Evolutionary conservation across 306 rosid species (phyloP).

Genomic region (Aeschynomene evenia): DNA sequence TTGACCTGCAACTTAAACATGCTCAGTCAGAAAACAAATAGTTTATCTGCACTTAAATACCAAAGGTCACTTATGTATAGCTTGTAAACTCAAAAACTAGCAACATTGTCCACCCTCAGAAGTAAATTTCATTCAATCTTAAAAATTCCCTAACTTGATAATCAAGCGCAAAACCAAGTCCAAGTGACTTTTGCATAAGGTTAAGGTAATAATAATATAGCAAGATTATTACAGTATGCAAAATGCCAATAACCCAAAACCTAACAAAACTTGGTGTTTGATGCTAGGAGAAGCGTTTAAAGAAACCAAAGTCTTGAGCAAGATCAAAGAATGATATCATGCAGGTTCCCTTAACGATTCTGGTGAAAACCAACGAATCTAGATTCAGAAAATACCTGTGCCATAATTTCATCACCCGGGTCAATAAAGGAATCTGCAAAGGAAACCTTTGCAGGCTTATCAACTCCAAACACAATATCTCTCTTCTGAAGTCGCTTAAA

Average conservation of each 20-base stretch:
- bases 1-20: conserved; percentile 69
- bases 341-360: background rate
- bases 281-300: background rate
- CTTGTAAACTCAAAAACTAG: background rate
- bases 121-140: background rate
- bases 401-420: conserved; percentile 97
- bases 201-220: background rate
- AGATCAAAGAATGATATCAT: conserved; percentile 14
- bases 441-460: conserved; percentile 96
- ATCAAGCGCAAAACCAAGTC: conserved; percentile 9
- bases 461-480: conserved; percentile 94
- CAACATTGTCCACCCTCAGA: background rate
- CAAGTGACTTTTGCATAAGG: background rate
- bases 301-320: conserved; percentile 11
- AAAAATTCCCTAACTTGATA: background rate
- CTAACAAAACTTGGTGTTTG: background rate
- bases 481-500: conserved; percentile 91
- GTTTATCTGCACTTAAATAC: conserved; percentile 8
- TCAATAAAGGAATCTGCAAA: conserved; percentile 98
- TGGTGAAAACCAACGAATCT: conserved; percentile 24
- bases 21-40: conserved; percentile 26
- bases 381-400: conserved; percentile 68
- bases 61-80: conserved; percentile 1
- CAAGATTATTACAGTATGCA: background rate
- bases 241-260: background rate